Base-by-base conservation (phyloP, 116 monocot genomes). In the Cymodocea nodosa region DNA sequence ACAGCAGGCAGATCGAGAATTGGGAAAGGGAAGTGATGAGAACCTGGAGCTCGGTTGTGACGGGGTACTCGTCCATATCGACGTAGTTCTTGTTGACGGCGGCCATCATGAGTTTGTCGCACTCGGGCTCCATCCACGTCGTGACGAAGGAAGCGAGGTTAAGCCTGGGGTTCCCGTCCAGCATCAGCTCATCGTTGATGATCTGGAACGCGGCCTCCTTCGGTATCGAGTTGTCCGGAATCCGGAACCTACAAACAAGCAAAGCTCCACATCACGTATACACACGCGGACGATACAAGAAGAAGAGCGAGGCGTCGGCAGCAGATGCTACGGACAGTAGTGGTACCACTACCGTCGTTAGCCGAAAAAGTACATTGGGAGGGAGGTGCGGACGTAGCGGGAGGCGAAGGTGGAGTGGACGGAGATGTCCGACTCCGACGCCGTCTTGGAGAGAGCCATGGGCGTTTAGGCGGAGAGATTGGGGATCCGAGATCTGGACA, bases 51-150 rank as follows among this genome's bases (percentile, higher is more conserved):
- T 94, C 94, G 51, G 94, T 94, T 71, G 94, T 94, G 73, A 90
- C 87, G 2, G 94, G 94, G 59, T 94, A 90, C 75, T 90, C 94
- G 63, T 94, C 94, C 94, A 94, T 94, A 75, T 94, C 94, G 44
- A 87, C 94, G 51, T 94, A 94, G 74, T 94, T 94, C 83, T 94
- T 94, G 73, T 94, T 94, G 52, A 90, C 74, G 73, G 82, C 37
- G 18, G 71, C 77, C 90, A 90, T 87, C 39, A 94, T 90, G 58
- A 94, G 87, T 73, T 87, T 84, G 68, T 94, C 94, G 66, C 94
- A 94, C 87, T 94, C 90, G 15, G 90, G 94, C 66, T 90, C 94
- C 94, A 94, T 94, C 90, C 94, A 90, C 1, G 94, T 94, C 5
- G 89, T 94, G 20, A 94, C 94, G 71, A 94, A 94, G 2, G 94